Base-by-base conservation (phyloP, 75 land plant species). In the Cunninghamia lanceolata region DNA sequence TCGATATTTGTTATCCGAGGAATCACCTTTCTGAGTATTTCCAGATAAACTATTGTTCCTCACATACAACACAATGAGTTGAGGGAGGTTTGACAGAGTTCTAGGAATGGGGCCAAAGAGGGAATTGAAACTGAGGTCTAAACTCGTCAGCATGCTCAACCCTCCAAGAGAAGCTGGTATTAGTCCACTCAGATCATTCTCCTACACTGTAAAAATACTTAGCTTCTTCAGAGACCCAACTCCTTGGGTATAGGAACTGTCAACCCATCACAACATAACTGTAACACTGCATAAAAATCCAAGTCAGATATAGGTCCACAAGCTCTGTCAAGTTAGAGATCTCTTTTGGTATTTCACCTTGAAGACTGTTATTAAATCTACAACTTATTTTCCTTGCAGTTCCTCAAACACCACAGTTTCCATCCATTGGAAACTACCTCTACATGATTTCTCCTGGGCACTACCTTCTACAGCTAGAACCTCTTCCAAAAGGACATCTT, bases 21-120 rank as follows among this genome's bases (percentile, higher is more conserved):
- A 17, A 38, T 76, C 86, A 96, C 98, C 92, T 43, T 86, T 59
- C 46, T 97, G 99, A 8, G 96, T 88, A 82, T 74, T 93, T 53
- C 99, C 99, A 40, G 96, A 93, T 78, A 97, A 95, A n/a, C 86
- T 75, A 85, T 97, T 97, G 93, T 95, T 94, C 25, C 89, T 89
- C 39, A 97, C 87, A 68, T 96, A 93, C 19, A 97, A 82, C 35
- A 91, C 85, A 82, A 86, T 81, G 38, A 97, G 94, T 42, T 70
- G 76, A 6, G 94, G 89, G 40, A 92, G 86, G 50, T 87, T 88
- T 25, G 92, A 89, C 1, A 97, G 90, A 82, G 86, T 92, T 28
- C 28, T 40, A 0, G 99, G 99, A 40, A 97, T 90, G 35, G 95
- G 88, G 47, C 99, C 96, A 42, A 92, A 92, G 54, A 97, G 92